Base-by-base conservation (phyloP, 176 grass and related monocot species). In the Puya raimondii region DNA sequence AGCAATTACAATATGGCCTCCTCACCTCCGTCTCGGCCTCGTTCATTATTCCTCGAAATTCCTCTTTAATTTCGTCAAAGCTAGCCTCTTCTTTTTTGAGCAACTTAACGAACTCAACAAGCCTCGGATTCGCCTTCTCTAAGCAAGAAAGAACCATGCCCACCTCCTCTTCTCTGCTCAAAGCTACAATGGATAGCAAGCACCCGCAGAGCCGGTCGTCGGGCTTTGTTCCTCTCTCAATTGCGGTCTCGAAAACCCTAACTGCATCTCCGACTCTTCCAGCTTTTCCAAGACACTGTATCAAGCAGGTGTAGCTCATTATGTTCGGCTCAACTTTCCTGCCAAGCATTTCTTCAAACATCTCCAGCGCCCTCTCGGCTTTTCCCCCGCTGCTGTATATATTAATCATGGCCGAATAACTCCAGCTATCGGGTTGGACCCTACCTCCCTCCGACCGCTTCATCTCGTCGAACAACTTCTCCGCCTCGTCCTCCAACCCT, bases 361-460 rank as follows among this genome's bases (percentile, higher is more conserved):
- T 73, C 56, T 83, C 69, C 70, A 88, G 73, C n/a, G 92, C 88
- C 0, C 47, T 73, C 13, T 89, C 79, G 0, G 76, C 79, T 23
- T 96, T 88, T 51, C 79, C 86, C n/a, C 63, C 76, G 59, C 86
- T 84, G 59, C 88, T 82, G 15, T 96, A 87, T 54, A 96, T 80
- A 47, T 96, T 96, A 76, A 96, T 89, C 92, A 96, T 90, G 14
- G 86, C 88, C 3, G 88, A 85, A 75, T 96, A 96, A 64, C 83
- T 96, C 88, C 88, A 96, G 70, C 72, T 89, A 75, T 96, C 92
- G 0, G 92, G 92, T 47, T 49, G 75, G 10, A 74, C 76, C 1
- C 77, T 71, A 25, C 82, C 64, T 6, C 3, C 53, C 70, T 2
- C 64, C 21, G 76, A 33, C 80, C 14, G 25, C 64, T 92, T 89